Conservation (phyloP, 495 filamentous ascomycete genomes). For the Penicillium fimorum region DNA sequence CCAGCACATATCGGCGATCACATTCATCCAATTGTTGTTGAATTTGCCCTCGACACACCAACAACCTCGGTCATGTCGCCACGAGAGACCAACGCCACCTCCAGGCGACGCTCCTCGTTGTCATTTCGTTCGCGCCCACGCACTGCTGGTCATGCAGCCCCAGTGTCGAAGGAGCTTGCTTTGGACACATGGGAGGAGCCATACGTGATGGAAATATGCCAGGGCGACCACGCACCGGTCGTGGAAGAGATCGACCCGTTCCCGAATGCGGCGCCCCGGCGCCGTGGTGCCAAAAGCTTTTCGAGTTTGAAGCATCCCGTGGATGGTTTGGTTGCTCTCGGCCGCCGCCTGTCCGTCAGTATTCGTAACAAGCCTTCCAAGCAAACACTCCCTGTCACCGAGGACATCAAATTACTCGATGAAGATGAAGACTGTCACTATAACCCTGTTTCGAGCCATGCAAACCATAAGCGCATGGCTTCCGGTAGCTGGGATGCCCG, state of each 20-base stretch:
- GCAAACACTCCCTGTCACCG: constrained; percentile 24
- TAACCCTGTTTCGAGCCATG: constrained; percentile 11
- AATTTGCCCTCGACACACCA: not conserved
- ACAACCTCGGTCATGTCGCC: constrained; percentile 35
- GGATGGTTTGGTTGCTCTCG: constrained; percentile 45
- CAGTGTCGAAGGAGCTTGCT: constrained; percentile 21
- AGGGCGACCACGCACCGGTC: constrained; percentile 28
- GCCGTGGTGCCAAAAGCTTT: constrained; percentile 45
- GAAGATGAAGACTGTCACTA: constrained; percentile 14
- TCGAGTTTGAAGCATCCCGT: constrained; percentile 47
- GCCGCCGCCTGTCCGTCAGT: constrained; percentile 46
- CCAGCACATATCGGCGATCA: not conserved
- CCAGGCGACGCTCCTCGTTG: constrained; percentile 41
- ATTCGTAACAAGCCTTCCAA: constrained; percentile 44
- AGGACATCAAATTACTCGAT: constrained; percentile 3
- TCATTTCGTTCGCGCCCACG: constrained; percentile 38
- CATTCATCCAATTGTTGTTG: not conserved
- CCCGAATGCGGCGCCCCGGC: constrained; percentile 35
- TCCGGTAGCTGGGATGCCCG: constrained; percentile 25
- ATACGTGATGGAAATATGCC: constrained; percentile 28
- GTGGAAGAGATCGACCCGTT: constrained; percentile 42
- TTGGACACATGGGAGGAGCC: constrained; percentile 32
- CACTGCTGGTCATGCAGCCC: constrained; percentile 29
- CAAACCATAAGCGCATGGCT: constrained; percentile 20
- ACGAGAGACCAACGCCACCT: constrained; percentile 28